These are phyloP conservation scores for Actinomucor elegans DNA, from an alignment of 371 early-diverging fungal genomes.

Conservation along the genomic window DNA sequence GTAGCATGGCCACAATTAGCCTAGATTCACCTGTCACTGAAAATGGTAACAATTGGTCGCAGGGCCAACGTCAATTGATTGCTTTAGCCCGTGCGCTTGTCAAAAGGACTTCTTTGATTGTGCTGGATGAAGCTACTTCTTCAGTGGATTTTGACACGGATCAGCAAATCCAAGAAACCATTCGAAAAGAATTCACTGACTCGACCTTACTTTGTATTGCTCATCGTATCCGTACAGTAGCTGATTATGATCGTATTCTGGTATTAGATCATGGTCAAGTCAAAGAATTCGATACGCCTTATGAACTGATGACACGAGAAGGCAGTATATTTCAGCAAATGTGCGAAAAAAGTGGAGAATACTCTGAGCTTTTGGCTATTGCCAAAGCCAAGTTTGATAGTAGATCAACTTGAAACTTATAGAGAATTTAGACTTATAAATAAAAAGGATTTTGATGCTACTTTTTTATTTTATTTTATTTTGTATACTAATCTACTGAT, in stretches of 20 bases:
- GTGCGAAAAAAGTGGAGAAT: conserved; percentile 71
- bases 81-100: conserved; percentile 84
- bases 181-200: conserved; percentile 65
- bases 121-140: conserved; percentile 88
- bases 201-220: conserved; percentile 76
- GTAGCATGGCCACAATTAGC: not conserved
- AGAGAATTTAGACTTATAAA: too few relatives aligned
- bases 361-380: conserved; percentile 36
- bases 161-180: conserved; percentile 76
- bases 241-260: conserved; percentile 88
- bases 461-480: not conserved
- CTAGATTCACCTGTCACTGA: conserved; percentile 65
- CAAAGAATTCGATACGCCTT: conserved; percentile 75
- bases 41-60: conserved; percentile 79
- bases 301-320: conserved; percentile 51
- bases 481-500: conserved; percentile 14
- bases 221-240: conserved; percentile 81
- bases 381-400: conserved; percentile 22
- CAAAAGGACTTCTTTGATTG: conserved; percentile 67
- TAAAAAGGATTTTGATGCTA: too few relatives aligned
- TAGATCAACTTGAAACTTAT: too few relatives aligned
- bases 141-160: conserved; percentile 79
- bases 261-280: conserved; percentile 81
- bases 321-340: conserved; percentile 61
- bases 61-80: conserved; percentile 90